Evolutionary conservation across 768 basidiomycete genomes (phyloP), one percentile per base, ranked within the genome.

Genomic region (Kwoniella newhampshirensis): DNA sequence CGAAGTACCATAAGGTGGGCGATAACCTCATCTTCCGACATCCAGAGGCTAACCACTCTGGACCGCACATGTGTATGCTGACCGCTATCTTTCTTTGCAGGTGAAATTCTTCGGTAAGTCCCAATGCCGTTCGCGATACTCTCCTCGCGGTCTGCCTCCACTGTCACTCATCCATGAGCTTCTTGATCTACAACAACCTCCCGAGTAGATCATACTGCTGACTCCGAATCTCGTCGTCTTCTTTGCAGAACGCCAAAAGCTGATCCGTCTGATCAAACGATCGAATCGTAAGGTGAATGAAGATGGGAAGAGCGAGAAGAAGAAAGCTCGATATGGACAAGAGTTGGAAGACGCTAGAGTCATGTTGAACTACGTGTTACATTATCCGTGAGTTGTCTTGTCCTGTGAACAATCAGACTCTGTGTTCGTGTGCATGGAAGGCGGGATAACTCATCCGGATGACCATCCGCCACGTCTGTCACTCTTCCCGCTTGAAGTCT

Each of bases 71-170:
- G 30, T 13, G 30, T 12, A 32, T 21, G 26, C 32, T 6, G 32
- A 32, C 13, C 32, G 32, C 32, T 32, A 32, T 6, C 32, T 32
- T 13, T 18, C 9, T 26, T 8, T 0, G 20, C 36, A 78, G 72
- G 74, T 92, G 67, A 93, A 91, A 75, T 98, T 98, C 78, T 96
- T 98, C 61, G 92, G 91, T 92, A 60, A 63, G 77, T 66, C 25
- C 12, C 27, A 81, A 74, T 13, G 13, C 18, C 28, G 11, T 18
- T 11, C 20, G 11, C 52, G 3, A 11, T 20, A 30, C 12, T 32
- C 15, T 21, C 26, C 3, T 5, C 23, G 28, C 5, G 4, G 11
- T 30, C 17, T 12, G 5, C 21, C 7, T 52, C 18, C 20, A 52
- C 51, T 26, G 32, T 17, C 17, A 35, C 25, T 4, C 23, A 17